These are phyloP conservation scores for Agrocybe praecox DNA, from an alignment of 768 basidiomycete genomes.

Conservation along the genomic window DNA sequence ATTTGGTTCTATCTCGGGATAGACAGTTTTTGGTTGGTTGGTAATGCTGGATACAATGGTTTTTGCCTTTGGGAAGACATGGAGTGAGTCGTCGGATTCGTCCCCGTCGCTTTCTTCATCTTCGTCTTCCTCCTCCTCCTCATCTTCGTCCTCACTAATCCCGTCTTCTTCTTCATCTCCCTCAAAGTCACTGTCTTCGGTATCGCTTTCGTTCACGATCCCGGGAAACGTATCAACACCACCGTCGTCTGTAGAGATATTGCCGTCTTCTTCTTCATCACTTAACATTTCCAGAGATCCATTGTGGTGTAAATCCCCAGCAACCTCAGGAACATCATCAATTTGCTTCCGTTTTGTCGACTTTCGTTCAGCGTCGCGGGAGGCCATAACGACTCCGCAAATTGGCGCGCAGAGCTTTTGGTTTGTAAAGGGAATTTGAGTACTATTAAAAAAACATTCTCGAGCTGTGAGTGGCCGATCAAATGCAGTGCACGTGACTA, in stretches of 20 bases:
- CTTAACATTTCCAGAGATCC: constrained; percentile 71
- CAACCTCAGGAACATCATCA: constrained; percentile 38
- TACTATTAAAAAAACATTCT: constrained; percentile 19
- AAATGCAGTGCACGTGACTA: constrained; percentile 19
- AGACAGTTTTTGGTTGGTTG: constrained; percentile 80
- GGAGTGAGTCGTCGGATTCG: constrained; percentile 48
- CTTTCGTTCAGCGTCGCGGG: constrained; percentile 30
- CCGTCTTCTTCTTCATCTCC: constrained; percentile 40
- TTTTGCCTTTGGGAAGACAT: constrained; percentile 66
- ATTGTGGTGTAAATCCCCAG: constrained; percentile 35
- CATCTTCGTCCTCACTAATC: constrained; percentile 34
- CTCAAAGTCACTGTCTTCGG: constrained; percentile 41
- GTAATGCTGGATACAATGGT: constrained; percentile 79
- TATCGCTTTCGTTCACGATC: constrained; percentile 59
- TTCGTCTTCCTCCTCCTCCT: constrained; percentile 42
- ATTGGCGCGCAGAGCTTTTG: constrained; percentile 1
- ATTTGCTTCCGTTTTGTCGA: constrained; percentile 63
- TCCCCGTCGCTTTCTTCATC: constrained; percentile 38
- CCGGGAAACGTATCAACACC: constrained; percentile 77
- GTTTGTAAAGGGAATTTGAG: not conserved
- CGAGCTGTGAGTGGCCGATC: constrained; percentile 14
- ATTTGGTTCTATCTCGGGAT: constrained; percentile 87
- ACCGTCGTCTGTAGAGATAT: constrained; percentile 53
- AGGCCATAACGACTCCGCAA: constrained; percentile 1
- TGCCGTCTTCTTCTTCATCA: constrained; percentile 63